Conservation (phyloP, 1,284 basidiomycete genomes). For the Rhodotorula sp. region DNA sequence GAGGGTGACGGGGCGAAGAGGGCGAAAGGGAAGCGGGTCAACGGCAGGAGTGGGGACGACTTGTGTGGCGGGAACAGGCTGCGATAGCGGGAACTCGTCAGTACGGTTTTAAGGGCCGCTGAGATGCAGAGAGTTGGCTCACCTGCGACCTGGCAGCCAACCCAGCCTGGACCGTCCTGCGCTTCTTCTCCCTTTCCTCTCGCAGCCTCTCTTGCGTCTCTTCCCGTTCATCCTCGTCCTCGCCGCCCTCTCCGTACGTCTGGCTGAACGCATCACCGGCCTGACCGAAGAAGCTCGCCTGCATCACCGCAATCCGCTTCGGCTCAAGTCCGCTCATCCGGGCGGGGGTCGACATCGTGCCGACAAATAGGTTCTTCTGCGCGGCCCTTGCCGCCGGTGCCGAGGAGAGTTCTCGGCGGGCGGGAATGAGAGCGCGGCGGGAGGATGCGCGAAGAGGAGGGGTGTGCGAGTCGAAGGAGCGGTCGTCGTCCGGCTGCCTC, state of each 20-base stretch:
- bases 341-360: constrained; percentile 52
- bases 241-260: neutral
- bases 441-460: neutral
- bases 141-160: neutral
- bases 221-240: neutral
- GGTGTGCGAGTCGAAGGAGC: constrained; percentile 2
- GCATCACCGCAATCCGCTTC: constrained; percentile 87
- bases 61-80: neutral
- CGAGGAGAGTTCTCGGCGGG: neutral
- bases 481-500: neutral
- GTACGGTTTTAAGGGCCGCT: neutral
- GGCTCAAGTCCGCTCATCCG: constrained; percentile 70
- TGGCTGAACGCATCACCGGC: neutral
- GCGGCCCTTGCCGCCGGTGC: too few species aligned
- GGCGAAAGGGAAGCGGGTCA: constrained; percentile 50
- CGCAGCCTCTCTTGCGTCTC: neutral
- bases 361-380: neutral
- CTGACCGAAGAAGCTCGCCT: constrained; percentile 69
- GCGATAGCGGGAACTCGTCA: neutral
- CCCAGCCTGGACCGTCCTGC: constrained; percentile 5
- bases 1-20: constrained; percentile 62
- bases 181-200: constrained; percentile 5
- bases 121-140: neutral
- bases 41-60: constrained; percentile 16
- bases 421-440: neutral